Evolutionary conservation across 805 yeast species (phyloP).

Genomic region (Maudiozyma turicensis): DNA sequence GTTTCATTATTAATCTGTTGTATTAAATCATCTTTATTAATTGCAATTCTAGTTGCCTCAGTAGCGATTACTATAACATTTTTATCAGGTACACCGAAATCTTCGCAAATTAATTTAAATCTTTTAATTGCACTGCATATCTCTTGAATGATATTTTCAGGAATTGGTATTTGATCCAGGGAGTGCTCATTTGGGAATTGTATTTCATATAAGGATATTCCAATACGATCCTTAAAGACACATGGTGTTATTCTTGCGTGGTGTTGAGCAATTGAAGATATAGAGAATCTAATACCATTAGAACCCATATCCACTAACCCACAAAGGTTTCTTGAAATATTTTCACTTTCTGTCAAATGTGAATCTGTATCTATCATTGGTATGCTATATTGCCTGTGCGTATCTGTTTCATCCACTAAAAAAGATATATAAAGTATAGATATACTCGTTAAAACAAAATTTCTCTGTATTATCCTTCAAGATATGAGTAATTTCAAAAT

Average conservation of each 20-base stretch:
- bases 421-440: no score
- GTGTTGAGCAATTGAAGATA: constrained; percentile 56
- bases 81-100: constrained; percentile 56
- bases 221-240: constrained; percentile 63
- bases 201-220: constrained; percentile 58
- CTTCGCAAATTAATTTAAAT: constrained; percentile 60
- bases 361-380: neutral
- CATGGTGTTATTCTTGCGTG: constrained; percentile 73
- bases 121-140: constrained; percentile 55
- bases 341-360: constrained; percentile 35
- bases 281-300: constrained; percentile 63
- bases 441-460: no score
- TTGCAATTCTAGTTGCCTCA: constrained; percentile 63
- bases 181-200: constrained; percentile 35
- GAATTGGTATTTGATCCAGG: constrained; percentile 38
- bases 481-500: no score
- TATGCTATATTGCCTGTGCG: neutral
- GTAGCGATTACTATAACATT: constrained; percentile 63
- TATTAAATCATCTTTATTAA: constrained; percentile 50
- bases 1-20: constrained; percentile 45
- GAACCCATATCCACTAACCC: constrained; percentile 74
- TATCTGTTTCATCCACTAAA: neutral
- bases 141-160: constrained; percentile 46
- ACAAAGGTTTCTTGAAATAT: constrained; percentile 46
- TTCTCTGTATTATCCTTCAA: no score